Percentiles rank a stretch among this genome's conserved stretches.
Conservation (phyloP, 164 flowering plant species). For the Sextonia rubra region DNA sequence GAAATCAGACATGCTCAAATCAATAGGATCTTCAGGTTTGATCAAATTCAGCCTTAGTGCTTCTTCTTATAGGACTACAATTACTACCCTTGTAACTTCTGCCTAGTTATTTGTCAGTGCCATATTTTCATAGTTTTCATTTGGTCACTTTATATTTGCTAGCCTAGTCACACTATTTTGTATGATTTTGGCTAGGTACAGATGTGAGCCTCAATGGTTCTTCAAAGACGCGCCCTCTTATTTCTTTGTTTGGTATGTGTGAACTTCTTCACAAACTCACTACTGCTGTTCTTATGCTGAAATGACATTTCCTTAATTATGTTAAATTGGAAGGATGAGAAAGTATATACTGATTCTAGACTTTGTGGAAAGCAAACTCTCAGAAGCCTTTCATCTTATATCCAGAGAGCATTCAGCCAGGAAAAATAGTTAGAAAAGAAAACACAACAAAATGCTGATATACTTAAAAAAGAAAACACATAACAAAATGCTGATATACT, state of each 20-base stretch:
- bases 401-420: too few relatives aligned
- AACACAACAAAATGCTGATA: too few relatives aligned
- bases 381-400: neutral
- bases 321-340: too few relatives aligned
- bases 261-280: neutral
- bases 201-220: constrained; percentile 40
- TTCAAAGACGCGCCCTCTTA: constrained; percentile 52
- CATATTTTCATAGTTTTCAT: neutral
- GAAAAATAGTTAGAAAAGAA: too few relatives aligned
- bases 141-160: neutral
- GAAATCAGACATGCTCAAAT: constrained; percentile 66
- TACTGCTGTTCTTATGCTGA: neutral
- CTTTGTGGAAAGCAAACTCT: neutral
- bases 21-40: constrained; percentile 66
- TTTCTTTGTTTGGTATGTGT: constrained; percentile 67
- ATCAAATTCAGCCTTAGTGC: neutral
- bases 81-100: too few relatives aligned
- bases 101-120: neutral
- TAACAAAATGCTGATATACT: too few relatives aligned
- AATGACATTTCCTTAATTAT: neutral
- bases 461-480: too few relatives aligned
- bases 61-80: too few relatives aligned
- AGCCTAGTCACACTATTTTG: neutral
- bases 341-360: neutral
- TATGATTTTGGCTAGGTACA: constrained; percentile 39